phyloP scores from a whole-genome alignment of 495 filamentous ascomycete genomes.

The Tuber borchii region DNA sequence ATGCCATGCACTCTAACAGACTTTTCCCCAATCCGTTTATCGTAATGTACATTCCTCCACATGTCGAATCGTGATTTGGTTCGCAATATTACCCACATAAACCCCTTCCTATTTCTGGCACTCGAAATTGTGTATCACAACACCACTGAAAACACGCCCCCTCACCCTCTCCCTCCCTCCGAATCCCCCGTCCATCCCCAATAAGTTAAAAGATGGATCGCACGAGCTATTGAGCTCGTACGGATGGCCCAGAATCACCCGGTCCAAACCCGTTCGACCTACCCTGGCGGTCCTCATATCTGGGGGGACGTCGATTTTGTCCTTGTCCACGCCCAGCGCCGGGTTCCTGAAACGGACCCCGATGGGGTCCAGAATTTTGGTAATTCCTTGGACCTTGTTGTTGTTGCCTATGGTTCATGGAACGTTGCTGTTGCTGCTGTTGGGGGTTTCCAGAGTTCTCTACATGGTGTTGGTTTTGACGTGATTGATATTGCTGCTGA shows the following conservation, averaged over 20 bases:
- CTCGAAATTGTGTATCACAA: conserved; percentile 30
- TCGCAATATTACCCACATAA: conserved; percentile 30
- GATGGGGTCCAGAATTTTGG: conserved; percentile 23
- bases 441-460: conserved; percentile 17
- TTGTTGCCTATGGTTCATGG: conserved; percentile 7
- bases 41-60: conserved; percentile 40
- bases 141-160: conserved; percentile 7
- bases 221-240: conserved; percentile 37
- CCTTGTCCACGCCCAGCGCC: conserved; percentile 24
- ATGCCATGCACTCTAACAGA: conserved; percentile 38
- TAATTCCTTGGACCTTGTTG: conserved; percentile 33
- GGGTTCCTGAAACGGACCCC: conserved; percentile 30
- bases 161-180: background rate
- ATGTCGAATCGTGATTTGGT: conserved; percentile 26
- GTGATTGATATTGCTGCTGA: conserved; percentile 37
- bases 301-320: conserved; percentile 24
- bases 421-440: conserved; percentile 30
- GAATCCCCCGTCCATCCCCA: background rate
- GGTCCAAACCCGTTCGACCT: conserved; percentile 28
- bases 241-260: conserved; percentile 35
- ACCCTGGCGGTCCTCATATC: conserved; percentile 20
- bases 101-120: conserved; percentile 20
- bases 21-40: conserved; percentile 31
- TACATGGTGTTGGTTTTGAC: conserved; percentile 22
- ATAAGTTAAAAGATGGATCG: conserved; percentile 8